These are phyloP conservation scores for Syzygium jambos DNA, from an alignment of 345 rosid genomes.

Conservation along the genomic window DNA sequence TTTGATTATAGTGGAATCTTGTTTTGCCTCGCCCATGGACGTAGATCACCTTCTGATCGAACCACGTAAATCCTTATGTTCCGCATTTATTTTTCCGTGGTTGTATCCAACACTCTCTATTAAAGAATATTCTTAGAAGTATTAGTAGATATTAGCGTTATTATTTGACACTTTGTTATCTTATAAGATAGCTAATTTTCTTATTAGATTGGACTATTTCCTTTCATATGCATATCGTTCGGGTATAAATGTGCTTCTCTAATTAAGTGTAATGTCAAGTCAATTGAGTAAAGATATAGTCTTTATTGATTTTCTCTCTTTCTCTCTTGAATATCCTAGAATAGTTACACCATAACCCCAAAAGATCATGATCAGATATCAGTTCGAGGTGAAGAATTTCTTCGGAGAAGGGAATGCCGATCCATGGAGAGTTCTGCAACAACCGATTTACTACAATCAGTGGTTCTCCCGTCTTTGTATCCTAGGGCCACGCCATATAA, in stretches of 20 bases:
- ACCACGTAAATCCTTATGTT: too few relatives aligned
- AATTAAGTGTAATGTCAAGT: not conserved
- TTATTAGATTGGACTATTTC: too few relatives aligned
- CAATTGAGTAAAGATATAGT: too few relatives aligned
- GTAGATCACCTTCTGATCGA: too few relatives aligned
- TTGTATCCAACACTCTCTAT: too few relatives aligned
- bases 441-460: slow-evolving; percentile 63
- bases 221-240: not conserved
- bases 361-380: not conserved
- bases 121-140: too few relatives aligned
- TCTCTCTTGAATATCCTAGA: not conserved
- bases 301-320: not conserved
- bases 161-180: too few relatives aligned
- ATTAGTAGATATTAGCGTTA: not conserved
- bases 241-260: not conserved
- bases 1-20: too few relatives aligned
- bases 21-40: too few relatives aligned
- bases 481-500: slow-evolving; percentile 64
- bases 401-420: slow-evolving; percentile 27
- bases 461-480: slow-evolving; percentile 60
- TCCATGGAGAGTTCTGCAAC: slow-evolving; percentile 52
- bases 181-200: too few relatives aligned
- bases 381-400: not conserved
- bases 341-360: not conserved
- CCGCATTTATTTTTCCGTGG: too few relatives aligned